Evolutionary conservation across 495 filamentous ascomycete genomes (phyloP), one percentile per base, ranked within the genome.

Genomic region (Tuber indicum): DNA sequence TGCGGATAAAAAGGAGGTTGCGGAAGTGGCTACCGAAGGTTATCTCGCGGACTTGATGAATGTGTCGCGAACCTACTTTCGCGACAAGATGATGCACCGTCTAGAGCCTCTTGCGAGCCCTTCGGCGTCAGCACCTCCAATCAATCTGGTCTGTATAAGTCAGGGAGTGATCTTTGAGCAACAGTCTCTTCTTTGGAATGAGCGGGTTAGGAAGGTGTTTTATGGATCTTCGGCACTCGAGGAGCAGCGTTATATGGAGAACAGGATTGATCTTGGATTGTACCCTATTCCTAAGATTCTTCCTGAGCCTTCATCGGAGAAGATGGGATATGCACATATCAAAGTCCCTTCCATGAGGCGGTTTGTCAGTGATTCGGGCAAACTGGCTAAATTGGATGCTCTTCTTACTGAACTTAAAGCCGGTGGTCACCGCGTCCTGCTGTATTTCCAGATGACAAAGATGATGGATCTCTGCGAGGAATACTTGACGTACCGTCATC

Each of bases 401-500:
- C 89, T 99, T 39, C 87, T 99, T 44, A 90, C 91, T 70, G 87
- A 94, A 81, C 89, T 99, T 75, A 99, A 98, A 87, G 91, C 94
- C 74, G 92, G 91, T 70, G 92, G 92, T 70, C 96, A 99, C 81
- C 94, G 96, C 82, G 96, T 99, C 26, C 89, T 99, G 12, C 87
- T 99, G n/a, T 99, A 99, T 87, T 99, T 99, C 91, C 96, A 99
- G 86, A 99, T 99, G 96, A 99, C 96, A n/a, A 91, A 92, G 81
- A 99, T 99, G 96, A 98, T 99, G 83, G 96, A 99, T 83, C 86
- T 99, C 49, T 98, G 98, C 92, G 96, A 99, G 82, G 96, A 99
- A 85, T 99, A 98, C 82, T 88, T 99, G 62, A 98, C 96, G 5
- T 98, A 97, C 86, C 91, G 96, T 80, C 97, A 98, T 85, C 98